phyloP scores from a whole-genome alignment of 2,329 filamentous ascomycete species.

The Exophiala aquamarina region DNA sequence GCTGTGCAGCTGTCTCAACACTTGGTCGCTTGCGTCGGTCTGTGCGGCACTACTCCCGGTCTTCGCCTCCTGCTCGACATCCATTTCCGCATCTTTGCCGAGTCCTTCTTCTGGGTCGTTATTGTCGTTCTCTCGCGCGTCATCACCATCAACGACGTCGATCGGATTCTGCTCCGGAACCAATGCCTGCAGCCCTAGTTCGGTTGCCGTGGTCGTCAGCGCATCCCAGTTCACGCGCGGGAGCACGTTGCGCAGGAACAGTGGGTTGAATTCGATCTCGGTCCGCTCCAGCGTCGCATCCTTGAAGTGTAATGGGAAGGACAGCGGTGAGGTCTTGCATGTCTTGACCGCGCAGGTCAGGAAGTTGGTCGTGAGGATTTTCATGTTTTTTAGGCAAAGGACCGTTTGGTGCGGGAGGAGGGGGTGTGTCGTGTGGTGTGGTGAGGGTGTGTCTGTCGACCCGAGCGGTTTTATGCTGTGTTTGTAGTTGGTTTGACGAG shows the following conservation, averaged over 20 bases:
- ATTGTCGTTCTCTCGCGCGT: not conserved
- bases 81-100: constrained; percentile 18
- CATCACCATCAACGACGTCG: constrained; percentile 21
- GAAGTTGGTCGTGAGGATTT: constrained; percentile 94
- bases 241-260: constrained; percentile 80
- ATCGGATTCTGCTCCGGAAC: constrained; percentile 32
- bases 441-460: too few species aligned
- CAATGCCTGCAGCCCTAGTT: constrained; percentile 55
- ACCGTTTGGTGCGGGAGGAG: not conserved
- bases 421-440: not conserved
- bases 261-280: constrained; percentile 76
- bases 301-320: constrained; percentile 88
- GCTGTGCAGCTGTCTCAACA: constrained; percentile 74
- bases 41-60: constrained; percentile 49
- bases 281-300: constrained; percentile 87
- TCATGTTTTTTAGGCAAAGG: constrained; percentile 65
- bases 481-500: too few species aligned
- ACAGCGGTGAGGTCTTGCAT: constrained; percentile 77
- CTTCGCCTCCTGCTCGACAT: constrained; percentile 27
- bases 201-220: constrained; percentile 70
- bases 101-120: constrained; percentile 12
- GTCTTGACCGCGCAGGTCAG: constrained; percentile 93
- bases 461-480: too few species aligned
- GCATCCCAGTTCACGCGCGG: constrained; percentile 87
- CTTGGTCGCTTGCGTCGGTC: constrained; percentile 44